phyloP scores from a whole-genome alignment of 2,329 filamentous ascomycete species.

The Nemania diffusa region DNA sequence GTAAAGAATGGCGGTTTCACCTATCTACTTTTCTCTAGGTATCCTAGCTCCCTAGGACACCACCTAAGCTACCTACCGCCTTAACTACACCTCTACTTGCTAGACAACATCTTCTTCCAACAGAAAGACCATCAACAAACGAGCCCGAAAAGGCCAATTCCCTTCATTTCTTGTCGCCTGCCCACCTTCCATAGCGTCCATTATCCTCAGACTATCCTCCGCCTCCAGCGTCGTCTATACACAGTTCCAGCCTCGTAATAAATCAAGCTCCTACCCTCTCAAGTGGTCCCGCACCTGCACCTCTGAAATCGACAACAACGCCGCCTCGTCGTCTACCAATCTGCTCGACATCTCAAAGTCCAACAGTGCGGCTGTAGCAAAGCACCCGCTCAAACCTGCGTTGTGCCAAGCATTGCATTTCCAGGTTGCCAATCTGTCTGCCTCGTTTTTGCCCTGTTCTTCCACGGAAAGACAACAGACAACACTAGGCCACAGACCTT shows the following conservation, averaged over 20 bases:
- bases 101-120: neutral
- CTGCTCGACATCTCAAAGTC: conserved; percentile 12
- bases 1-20: conserved; percentile 12
- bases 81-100: neutral
- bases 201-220: neutral
- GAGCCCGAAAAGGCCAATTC: conserved; percentile 6
- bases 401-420: neutral
- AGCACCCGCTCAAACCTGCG: neutral
- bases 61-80: neutral
- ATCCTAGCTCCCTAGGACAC: neutral
- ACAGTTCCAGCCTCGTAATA: neutral
- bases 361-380: conserved; percentile 1
- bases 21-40: neutral
- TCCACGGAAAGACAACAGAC: neutral
- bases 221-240: neutral
- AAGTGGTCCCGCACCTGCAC: conserved; percentile 9
- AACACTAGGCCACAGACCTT: conserved; percentile 5
- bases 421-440: neutral
- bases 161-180: neutral
- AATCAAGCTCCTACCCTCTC: conserved; percentile 5
- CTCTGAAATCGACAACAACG: conserved; percentile 13
- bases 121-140: conserved; percentile 9
- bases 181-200: neutral
- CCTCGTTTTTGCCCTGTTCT: conserved; percentile 3
- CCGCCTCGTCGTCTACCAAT: neutral